These are phyloP conservation scores for Selaginella tamariscina DNA, from an alignment of 75 land plant species.

Conservation along the genomic window DNA sequence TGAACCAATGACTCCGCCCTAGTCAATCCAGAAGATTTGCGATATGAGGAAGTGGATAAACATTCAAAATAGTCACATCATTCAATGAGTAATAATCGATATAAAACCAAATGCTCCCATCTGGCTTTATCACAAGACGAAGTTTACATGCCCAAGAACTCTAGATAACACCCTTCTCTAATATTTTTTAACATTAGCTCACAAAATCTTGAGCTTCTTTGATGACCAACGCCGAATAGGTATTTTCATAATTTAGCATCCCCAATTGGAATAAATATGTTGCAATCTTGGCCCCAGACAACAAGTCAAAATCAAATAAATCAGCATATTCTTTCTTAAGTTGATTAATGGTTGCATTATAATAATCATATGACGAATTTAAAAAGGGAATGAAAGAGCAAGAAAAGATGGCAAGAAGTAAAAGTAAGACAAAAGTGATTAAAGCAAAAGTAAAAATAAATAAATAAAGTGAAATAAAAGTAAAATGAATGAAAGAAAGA, in stretches of 20 bases:
- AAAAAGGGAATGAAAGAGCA: not conserved
- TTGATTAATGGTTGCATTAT: not conserved
- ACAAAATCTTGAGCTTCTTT: not conserved
- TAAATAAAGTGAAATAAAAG: not conserved
- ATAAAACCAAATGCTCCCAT: conserved; percentile 13
- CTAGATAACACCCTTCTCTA: conserved; percentile 5
- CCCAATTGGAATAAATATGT: not conserved
- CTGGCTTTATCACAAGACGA: conserved; percentile 10
- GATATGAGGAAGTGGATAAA: conserved; percentile 6
- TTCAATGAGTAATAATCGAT: conserved; percentile 12
- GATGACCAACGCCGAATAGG: not conserved
- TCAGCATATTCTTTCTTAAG: not conserved
- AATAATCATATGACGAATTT: not conserved
- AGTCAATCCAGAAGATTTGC: conserved; percentile 11
- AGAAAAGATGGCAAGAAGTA: not conserved
- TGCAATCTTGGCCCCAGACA: not conserved
- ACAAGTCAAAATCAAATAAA: not conserved
- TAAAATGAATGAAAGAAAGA: not conserved
- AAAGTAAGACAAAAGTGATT: not conserved
- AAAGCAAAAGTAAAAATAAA: not conserved
- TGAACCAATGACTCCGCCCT: not conserved
- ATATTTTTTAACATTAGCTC: conserved; percentile 2
- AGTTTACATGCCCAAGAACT: conserved; percentile 6
- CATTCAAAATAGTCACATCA: not conserved
- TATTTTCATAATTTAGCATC: not conserved